Conservation (phyloP, 2,329 filamentous ascomycete species). For the Pseudogymnoascus verrucosus region DNA sequence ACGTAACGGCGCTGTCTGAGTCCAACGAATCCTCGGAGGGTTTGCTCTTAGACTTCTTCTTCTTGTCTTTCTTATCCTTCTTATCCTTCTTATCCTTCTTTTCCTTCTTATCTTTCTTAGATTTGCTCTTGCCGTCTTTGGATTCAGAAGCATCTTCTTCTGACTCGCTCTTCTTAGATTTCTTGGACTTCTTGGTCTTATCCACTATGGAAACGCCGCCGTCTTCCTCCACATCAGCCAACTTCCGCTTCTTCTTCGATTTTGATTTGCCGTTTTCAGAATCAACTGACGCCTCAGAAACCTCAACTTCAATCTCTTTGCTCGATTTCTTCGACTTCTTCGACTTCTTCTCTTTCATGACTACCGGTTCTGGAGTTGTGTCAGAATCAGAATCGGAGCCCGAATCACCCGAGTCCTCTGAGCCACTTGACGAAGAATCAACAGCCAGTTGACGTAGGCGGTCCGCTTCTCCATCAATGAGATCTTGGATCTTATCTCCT, state of each 20-base stretch:
- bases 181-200: constrained; percentile 26
- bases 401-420: constrained; percentile 13
- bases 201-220: constrained; percentile 13
- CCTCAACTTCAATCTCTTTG: constrained; percentile 23
- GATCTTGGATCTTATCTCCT: constrained; percentile 46
- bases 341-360: constrained; percentile 18
- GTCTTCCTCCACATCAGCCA: constrained; percentile 33
- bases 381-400: constrained; percentile 12
- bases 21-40: constrained; percentile 22
- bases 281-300: constrained; percentile 15
- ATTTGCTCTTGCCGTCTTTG: constrained; percentile 37
- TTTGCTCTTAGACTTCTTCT: constrained; percentile 30
- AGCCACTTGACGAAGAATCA: constrained; percentile 12
- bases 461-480: constrained; percentile 31
- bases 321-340: constrained; percentile 20
- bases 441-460: constrained; percentile 21
- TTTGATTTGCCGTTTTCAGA: constrained; percentile 17
- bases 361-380: neutral
- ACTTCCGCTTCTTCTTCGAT: constrained; percentile 37
- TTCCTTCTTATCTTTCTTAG: constrained; percentile 21
- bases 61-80: constrained; percentile 37
- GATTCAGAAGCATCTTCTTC: constrained; percentile 19
- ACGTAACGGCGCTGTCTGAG: constrained; percentile 18
- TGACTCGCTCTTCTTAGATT: constrained; percentile 13
- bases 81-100: constrained; percentile 40